phyloP scores from a whole-genome alignment of 2,329 filamentous ascomycete species.

The Mariannaea sp. region DNA sequence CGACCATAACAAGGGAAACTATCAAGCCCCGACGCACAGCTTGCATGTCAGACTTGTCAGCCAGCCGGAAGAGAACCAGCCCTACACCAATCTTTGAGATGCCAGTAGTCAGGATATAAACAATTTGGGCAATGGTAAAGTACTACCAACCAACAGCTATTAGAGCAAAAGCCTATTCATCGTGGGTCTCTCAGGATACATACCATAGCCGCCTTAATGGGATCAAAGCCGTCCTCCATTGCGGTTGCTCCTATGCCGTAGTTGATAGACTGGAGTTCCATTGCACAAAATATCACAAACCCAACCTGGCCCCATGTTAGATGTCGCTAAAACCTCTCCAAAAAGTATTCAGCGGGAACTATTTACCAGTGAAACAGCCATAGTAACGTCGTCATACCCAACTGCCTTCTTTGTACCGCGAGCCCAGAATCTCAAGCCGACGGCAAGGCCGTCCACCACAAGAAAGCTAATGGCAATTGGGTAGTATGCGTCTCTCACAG shows the following conservation, averaged over 20 bases:
- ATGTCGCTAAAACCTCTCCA: background rate
- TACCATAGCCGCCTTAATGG: slow-evolving; percentile 3
- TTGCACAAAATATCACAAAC: background rate
- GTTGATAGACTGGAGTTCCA: background rate
- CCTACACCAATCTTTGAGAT: slow-evolving; percentile 2
- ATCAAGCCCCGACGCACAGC: background rate
- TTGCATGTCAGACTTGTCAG: slow-evolving; percentile 1
- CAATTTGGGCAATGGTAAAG: slow-evolving; percentile 3
- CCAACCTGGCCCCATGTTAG: background rate
- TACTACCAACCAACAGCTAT: background rate
- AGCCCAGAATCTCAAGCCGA: slow-evolving; percentile 3
- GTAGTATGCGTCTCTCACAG: background rate
- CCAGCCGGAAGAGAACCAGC: background rate
- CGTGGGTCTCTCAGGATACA: background rate
- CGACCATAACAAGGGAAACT: background rate
- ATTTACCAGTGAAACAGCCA: background rate
- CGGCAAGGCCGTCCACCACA: slow-evolving; percentile 1
- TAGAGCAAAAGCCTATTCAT: background rate
- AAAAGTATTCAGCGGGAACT: background rate
- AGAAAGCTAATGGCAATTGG: slow-evolving; percentile 1
- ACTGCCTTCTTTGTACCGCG: background rate
- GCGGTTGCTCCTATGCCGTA: background rate
- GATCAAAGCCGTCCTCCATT: background rate
- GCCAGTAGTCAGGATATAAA: slow-evolving; percentile 3
- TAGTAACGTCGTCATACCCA: slow-evolving; percentile 2